Conservation (phyloP, 2,329 filamentous ascomycete genomes). For the Beauveria brongniartii region DNA sequence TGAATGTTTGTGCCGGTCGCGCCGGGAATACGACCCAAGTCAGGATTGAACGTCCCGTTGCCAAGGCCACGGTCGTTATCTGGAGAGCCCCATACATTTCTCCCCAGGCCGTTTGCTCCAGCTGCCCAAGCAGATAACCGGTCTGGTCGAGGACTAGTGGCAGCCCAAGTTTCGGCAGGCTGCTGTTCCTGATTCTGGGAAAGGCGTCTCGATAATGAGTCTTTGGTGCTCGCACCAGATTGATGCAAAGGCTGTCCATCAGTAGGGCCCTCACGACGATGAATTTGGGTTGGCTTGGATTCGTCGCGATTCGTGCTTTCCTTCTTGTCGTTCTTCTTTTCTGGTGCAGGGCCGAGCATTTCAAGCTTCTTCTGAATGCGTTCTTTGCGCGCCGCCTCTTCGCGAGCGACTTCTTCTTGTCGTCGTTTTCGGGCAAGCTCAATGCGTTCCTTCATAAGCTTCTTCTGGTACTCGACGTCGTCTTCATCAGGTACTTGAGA, state of each 20-base stretch:
- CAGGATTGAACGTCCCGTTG: slow-evolving; percentile 67
- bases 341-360: slow-evolving; percentile 56
- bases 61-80: slow-evolving; percentile 63
- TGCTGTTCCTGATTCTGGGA: slow-evolving; percentile 27
- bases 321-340: slow-evolving; percentile 51
- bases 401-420: slow-evolving; percentile 60
- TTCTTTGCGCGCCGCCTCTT: slow-evolving; percentile 63
- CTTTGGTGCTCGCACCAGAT: slow-evolving; percentile 12
- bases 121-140: slow-evolving; percentile 43
- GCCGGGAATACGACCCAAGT: slow-evolving; percentile 43
- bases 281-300: slow-evolving; percentile 24
- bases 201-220: slow-evolving; percentile 19
- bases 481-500: slow-evolving; percentile 29
- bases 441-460: slow-evolving; percentile 63
- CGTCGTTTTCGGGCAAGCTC: slow-evolving; percentile 62
- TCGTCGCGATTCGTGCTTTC: slow-evolving; percentile 36
- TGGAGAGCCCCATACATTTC: slow-evolving; percentile 70
- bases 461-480: slow-evolving; percentile 55
- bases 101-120: slow-evolving; percentile 34
- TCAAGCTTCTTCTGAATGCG: slow-evolving; percentile 66
- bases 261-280: slow-evolving; percentile 22
- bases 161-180: slow-evolving; percentile 30
- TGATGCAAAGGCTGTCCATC: slow-evolving; percentile 17
- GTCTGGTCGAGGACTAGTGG: slow-evolving; percentile 34
- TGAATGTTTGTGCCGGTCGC: slow-evolving; percentile 25